Conservation (phyloP, 202 grass and related monocot genomes). For the Bolboschoenoplectus hybrid region DNA sequence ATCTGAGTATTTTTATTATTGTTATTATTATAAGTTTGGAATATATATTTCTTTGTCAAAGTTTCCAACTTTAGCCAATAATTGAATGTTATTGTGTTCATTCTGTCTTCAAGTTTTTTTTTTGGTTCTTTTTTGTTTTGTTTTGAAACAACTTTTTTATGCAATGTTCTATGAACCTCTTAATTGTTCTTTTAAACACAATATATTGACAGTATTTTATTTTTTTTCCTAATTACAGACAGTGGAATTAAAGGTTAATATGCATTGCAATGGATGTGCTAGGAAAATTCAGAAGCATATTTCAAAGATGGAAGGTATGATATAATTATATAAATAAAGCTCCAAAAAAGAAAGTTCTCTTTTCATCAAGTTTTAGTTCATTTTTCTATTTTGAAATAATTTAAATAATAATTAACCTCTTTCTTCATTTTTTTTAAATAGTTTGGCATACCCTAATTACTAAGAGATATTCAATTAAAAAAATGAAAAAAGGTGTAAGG, state of each 20-base stretch:
- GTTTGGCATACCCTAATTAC: background rate
- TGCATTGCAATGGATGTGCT: slow-evolving; percentile 93
- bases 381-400: background rate
- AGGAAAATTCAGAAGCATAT: slow-evolving; percentile 96
- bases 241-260: slow-evolving; percentile 88
- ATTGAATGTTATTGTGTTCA: background rate
- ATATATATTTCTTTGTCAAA: background rate
- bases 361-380: background rate
- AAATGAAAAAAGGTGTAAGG: background rate
- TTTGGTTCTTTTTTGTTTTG: background rate
- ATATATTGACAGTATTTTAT: background rate
- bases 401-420: background rate
- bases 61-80: background rate
- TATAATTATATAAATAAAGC: background rate
- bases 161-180: background rate
- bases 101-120: background rate
- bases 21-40: background rate
- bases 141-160: background rate
- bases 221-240: slow-evolving; percentile 49
- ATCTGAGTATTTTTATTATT: background rate
- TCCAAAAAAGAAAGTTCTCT: background rate
- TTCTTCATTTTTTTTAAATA: background rate
- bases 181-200: background rate
- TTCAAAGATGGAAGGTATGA: slow-evolving; percentile 90
- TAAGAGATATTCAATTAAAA: no score